Evolutionary conservation across 441 rosid species (phyloP).

Genomic region (Corymbia citriodora): DNA sequence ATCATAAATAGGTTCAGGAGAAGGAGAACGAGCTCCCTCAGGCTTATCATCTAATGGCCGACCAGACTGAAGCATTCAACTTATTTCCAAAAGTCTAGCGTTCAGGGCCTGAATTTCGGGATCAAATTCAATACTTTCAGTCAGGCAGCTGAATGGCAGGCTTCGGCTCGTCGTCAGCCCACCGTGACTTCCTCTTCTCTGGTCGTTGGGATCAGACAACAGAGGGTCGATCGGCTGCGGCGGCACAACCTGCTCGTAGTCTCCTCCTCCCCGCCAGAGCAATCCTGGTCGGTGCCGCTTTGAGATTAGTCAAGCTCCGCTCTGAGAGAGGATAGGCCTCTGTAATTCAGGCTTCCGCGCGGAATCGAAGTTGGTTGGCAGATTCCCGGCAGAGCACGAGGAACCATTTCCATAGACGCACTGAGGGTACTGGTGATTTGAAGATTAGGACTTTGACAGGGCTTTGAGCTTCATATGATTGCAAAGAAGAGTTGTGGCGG

Average conservation of each 20-base stretch:
- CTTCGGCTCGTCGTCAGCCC: slow-evolving; percentile 94
- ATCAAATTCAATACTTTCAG: slow-evolving; percentile 91
- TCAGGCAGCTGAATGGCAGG: slow-evolving; percentile 77
- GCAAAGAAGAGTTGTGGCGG: slow-evolving; percentile 12
- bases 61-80: slow-evolving; percentile 75
- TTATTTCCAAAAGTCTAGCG: slow-evolving; percentile 75
- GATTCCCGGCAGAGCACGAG: not conserved
- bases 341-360: slow-evolving; percentile 13
- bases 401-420: not conserved
- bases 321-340: slow-evolving; percentile 47
- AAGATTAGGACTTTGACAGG: not conserved
- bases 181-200: slow-evolving; percentile 75
- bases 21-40: slow-evolving; percentile 92
- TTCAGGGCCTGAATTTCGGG: slow-evolving; percentile 87
- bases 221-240: slow-evolving; percentile 80
- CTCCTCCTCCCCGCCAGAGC: slow-evolving; percentile 89
- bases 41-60: slow-evolving; percentile 80
- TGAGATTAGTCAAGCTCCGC: slow-evolving; percentile 49
- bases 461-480: not conserved
- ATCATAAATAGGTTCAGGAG: slow-evolving; percentile 93
- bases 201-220: slow-evolving; percentile 32
- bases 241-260: slow-evolving; percentile 62
- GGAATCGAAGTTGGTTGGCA: not conserved
- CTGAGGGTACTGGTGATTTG: slow-evolving; percentile 11
- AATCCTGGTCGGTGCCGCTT: slow-evolving; percentile 66